A percentile compares a stretch with the other conserved stretches of the same genome.
Conservation (phyloP, 192 early-diverging fungal genomes). For the Coemansia umbellata region DNA sequence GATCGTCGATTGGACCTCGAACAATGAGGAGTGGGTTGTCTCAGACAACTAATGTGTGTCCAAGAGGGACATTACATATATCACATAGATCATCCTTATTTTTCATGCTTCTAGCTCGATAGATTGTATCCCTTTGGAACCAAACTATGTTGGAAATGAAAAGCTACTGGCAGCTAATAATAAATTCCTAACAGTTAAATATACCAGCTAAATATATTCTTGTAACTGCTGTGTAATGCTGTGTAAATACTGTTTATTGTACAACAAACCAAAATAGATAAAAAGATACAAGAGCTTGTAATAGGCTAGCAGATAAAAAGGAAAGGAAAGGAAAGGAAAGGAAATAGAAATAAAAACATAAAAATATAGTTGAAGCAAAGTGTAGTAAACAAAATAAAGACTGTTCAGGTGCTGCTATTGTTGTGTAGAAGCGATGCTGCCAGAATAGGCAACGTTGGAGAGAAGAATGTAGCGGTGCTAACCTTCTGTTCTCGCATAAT, state of each 20-base stretch:
- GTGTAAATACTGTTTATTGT: no score
- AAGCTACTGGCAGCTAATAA: no score
- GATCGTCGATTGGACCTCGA: constrained; percentile 57
- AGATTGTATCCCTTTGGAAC: no score
- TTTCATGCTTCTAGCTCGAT: no score
- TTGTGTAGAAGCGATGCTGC: constrained; percentile 45
- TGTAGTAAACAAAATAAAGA: not conserved
- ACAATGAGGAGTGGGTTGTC: constrained; percentile 65
- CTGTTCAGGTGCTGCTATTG: constrained; percentile 16
- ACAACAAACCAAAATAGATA: no score
- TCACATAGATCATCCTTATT: no score
- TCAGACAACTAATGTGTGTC: constrained; percentile 65
- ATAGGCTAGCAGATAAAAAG: not conserved
- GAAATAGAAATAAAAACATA: not conserved
- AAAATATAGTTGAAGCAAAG: not conserved
- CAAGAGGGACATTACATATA: no score
- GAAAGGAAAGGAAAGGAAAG: not conserved
- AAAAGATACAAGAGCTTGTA: no score
- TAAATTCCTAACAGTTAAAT: no score
- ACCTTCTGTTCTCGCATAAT: constrained; percentile 53
- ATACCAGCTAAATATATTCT: no score
- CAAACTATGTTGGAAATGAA: no score
- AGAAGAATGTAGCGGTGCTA: constrained; percentile 51
- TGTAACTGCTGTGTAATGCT: no score
- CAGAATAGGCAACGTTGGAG: constrained; percentile 49